phyloP scores from a whole-genome alignment of 83 land plant genomes.

The Picea abies region DNA sequence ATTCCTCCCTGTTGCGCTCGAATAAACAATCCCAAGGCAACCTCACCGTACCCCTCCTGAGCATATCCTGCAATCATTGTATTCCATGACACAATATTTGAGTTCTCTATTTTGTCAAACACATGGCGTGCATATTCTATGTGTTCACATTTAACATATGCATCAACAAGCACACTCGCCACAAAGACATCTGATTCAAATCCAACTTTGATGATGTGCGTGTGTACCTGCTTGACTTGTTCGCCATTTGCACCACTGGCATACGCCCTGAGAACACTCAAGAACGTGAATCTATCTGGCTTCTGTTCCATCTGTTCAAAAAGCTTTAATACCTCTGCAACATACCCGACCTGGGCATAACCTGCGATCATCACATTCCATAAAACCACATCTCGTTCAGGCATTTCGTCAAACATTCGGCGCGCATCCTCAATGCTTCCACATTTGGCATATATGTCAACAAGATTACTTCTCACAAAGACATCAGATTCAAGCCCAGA shows the following conservation, averaged over 20 bases:
- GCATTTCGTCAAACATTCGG: slow-evolving; percentile 42
- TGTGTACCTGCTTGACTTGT: slow-evolving; percentile 51
- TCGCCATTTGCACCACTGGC: slow-evolving; percentile 49
- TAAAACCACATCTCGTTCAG: slow-evolving; percentile 44
- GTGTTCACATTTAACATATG: slow-evolving; percentile 27
- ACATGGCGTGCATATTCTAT: slow-evolving; percentile 27
- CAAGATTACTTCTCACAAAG: neutral
- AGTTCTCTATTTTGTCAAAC: slow-evolving; percentile 19
- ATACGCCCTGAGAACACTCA: slow-evolving; percentile 55
- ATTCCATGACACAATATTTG: slow-evolving; percentile 35
- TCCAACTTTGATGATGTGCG: neutral
- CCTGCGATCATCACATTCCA: slow-evolving; percentile 59
- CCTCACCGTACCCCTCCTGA: slow-evolving; percentile 31
- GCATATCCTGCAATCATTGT: slow-evolving; percentile 45
- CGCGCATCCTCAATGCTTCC: slow-evolving; percentile 24
- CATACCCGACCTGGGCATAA: slow-evolving; percentile 39
- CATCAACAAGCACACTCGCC: slow-evolving; percentile 26
- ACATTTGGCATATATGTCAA: slow-evolving; percentile 18
- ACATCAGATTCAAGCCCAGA: slow-evolving; percentile 3
- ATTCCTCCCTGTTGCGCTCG: slow-evolving; percentile 40
- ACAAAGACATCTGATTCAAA: slow-evolving; percentile 17
- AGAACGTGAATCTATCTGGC: slow-evolving; percentile 54
- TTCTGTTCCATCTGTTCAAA: slow-evolving; percentile 50
- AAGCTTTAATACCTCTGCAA: slow-evolving; percentile 44
- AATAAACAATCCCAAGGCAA: slow-evolving; percentile 28